Base-by-base conservation (phyloP, 2,329 filamentous ascomycete genomes). In the Corinectria fuckeliana region DNA sequence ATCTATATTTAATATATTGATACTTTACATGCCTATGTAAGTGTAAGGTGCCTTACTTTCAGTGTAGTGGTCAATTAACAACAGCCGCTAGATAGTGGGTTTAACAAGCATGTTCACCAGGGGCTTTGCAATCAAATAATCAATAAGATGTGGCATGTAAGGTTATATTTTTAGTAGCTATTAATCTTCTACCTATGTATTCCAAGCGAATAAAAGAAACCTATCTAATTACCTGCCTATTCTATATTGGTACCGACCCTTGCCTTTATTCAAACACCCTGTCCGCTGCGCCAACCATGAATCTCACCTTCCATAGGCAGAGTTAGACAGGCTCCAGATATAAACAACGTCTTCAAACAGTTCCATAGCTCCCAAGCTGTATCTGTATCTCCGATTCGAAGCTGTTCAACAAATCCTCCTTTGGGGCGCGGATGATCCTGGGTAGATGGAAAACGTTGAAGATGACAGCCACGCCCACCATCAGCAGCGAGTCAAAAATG, bases 401-500 rank as follows among this genome's bases (percentile, higher is more conserved):
- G 4, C 20, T 25, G n/a, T 14, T 5, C 5, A 14, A n/a, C 14
- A 18, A 7, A 5, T 16, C 16, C 25, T 56, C 48, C 13, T 13
- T 3, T 7, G 13, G 18, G 26, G 14, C 5, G 3, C 11, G 16
- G 21, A 56, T 38, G 32, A 30, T 34, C 10, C 41, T 38, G 9
- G 44, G 51, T 14, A 47, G 60, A 23, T 62, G 50, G 25, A 49
- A 56, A 13, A 51, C 6, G 26, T 53, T 45, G 30, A 67, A 60
- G 4, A 64, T 61, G 26, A 66, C 11, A 1, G 58, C 50, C 48
- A 67, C 61, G 16, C 51, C 45, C 8, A 62, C n/a, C 73, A 77
- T 77, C 10, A 74, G 60, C 2, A 68, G 4, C 3, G 72, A 69
- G 54, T 77, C 75, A 23, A 77, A 74, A 11, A 75, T 23, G 42